Evolutionary conservation across 2,329 filamentous ascomycete species (phyloP).

Genomic region (Fusarium armeniacum): DNA sequence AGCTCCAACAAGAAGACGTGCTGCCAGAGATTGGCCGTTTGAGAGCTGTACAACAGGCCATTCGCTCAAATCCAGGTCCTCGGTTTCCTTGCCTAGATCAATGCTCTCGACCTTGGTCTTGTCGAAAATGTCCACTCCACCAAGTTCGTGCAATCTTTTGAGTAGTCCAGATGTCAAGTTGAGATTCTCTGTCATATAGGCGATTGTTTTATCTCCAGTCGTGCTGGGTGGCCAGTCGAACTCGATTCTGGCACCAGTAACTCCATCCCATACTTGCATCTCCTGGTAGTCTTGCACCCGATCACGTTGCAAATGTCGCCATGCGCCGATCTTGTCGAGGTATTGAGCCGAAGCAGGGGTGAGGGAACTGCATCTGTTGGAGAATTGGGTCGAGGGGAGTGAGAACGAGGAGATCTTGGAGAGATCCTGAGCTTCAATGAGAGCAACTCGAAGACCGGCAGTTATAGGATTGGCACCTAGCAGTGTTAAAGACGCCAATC

Average conservation of each 20-base stretch:
- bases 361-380: constrained; percentile 95
- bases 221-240: constrained; percentile 78
- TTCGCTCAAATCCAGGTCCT: constrained; percentile 80
- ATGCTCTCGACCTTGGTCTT: constrained; percentile 86
- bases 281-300: constrained; percentile 91
- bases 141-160: constrained; percentile 76
- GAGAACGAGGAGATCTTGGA: constrained; percentile 75
- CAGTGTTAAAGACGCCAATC: constrained; percentile 7
- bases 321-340: constrained; percentile 85
- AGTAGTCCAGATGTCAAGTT: constrained; percentile 88
- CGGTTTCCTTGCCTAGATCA: constrained; percentile 75
- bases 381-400: constrained; percentile 78
- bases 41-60: constrained; percentile 89
- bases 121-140: constrained; percentile 78
- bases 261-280: constrained; percentile 99
- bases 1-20: constrained; percentile 89
- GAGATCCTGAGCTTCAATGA: constrained; percentile 92
- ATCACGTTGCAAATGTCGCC: constrained; percentile 78
- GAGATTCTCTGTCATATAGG: constrained; percentile 96
- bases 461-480: constrained; percentile 82
- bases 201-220: constrained; percentile 75
- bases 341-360: constrained; percentile 90
- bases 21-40: constrained; percentile 76
- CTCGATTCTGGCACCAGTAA: constrained; percentile 86
- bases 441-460: constrained; percentile 82